Evolutionary conservation across 2,329 filamentous ascomycete genomes (phyloP).

Genomic region (Colletotrichum sp.): DNA sequence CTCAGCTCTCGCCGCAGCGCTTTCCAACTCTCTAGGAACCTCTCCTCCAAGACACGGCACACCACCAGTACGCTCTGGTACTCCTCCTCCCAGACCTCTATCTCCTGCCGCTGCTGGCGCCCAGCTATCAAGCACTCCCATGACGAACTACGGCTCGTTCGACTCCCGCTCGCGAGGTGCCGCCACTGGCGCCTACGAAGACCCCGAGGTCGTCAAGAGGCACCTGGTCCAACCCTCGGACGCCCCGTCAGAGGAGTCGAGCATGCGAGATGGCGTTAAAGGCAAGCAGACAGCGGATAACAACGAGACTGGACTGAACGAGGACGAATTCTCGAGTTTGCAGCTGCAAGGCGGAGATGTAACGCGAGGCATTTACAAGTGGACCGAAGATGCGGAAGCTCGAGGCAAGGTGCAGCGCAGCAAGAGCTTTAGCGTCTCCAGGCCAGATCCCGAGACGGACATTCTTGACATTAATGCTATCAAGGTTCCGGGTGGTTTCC

Average conservation of each 20-base stretch:
- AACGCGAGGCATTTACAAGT: conserved; percentile 93
- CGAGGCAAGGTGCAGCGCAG: conserved; percentile 75
- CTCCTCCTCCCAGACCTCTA: conserved; percentile 51
- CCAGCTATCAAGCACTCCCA: conserved; percentile 53
- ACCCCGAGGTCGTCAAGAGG: conserved; percentile 88
- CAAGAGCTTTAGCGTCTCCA: conserved; percentile 82
- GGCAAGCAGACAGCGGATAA: conserved; percentile 57
- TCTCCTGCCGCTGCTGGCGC: conserved; percentile 50
- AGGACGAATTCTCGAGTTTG: conserved; percentile 92
- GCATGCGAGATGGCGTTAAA: conserved; percentile 49
- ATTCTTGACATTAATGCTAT: conserved; percentile 87
- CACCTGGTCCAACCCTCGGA: conserved; percentile 79
- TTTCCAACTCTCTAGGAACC: conserved; percentile 75
- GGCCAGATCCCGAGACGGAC: conserved; percentile 80
- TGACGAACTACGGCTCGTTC: conserved; percentile 84
- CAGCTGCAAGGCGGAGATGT: conserved; percentile 93
- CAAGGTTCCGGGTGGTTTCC: conserved; percentile 91
- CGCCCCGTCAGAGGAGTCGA: conserved; percentile 51
- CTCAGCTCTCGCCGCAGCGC: conserved; percentile 87
- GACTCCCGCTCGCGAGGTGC: conserved; percentile 66
- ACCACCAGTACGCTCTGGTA: conserved; percentile 63
- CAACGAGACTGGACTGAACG: conserved; percentile 48
- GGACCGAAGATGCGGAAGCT: conserved; percentile 87
- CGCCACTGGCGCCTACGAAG: conserved; percentile 73
- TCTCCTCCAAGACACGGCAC: conserved; percentile 75